phyloP scores from a whole-genome alignment of 148 eudicot genomes.

The Chenopodium berlandieri region DNA sequence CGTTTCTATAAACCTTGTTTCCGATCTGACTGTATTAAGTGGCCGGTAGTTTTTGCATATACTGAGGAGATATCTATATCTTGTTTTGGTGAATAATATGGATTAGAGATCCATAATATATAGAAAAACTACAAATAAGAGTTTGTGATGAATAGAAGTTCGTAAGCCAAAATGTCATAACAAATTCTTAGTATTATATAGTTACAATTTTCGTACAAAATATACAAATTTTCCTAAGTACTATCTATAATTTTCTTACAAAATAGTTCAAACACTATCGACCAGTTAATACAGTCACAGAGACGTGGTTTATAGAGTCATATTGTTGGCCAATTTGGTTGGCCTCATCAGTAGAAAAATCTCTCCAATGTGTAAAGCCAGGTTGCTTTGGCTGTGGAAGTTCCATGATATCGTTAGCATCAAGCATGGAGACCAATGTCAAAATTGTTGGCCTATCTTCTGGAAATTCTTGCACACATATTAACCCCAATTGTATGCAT shows the following conservation, averaged over 20 bases:
- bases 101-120: too few relatives aligned
- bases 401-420: constrained; percentile 25
- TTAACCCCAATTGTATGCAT: constrained; percentile 44
- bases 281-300: constrained; percentile 9
- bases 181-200: too few relatives aligned
- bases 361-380: constrained; percentile 26
- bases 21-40: background rate
- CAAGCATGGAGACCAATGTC: constrained; percentile 40
- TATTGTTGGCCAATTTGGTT: background rate
- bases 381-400: constrained; percentile 42
- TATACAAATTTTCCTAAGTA: too few relatives aligned
- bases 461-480: constrained; percentile 61
- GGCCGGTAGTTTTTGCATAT: constrained; percentile 3
- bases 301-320: background rate
- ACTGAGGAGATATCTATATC: too few relatives aligned
- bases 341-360: background rate
- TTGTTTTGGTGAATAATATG: too few relatives aligned
- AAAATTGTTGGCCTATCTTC: constrained; percentile 47
- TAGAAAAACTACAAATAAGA: too few relatives aligned
- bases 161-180: too few relatives aligned
- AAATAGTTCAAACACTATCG: background rate
- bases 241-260: too few relatives aligned
- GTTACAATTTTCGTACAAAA: too few relatives aligned
- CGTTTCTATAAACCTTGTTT: background rate
- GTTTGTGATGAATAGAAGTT: too few relatives aligned